phyloP scores from a whole-genome alignment of 2,329 filamentous ascomycete species.

The Anthostomella pinea region DNA sequence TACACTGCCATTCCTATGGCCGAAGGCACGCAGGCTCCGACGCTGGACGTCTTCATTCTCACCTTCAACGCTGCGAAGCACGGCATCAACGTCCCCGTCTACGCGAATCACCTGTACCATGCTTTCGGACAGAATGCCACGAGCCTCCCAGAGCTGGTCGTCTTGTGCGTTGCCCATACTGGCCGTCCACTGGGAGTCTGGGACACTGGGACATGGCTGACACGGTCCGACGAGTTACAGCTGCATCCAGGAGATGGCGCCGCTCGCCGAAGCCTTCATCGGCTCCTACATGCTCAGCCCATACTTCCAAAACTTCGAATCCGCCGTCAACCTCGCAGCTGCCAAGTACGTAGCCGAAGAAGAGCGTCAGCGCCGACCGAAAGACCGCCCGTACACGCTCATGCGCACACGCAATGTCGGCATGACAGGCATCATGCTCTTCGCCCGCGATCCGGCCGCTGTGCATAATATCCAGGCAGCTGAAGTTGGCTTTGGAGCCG shows the following conservation, averaged over 20 bases:
- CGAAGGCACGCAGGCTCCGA: conserved; percentile 36
- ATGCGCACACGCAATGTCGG: conserved; percentile 73
- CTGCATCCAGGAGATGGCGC: conserved; percentile 89
- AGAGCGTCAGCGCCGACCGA: conserved; percentile 15
- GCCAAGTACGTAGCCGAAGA: conserved; percentile 34
- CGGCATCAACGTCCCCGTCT: conserved; percentile 64
- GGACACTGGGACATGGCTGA: conserved; percentile 2
- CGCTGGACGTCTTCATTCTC: conserved; percentile 71
- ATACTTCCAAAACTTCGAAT: conserved; percentile 70
- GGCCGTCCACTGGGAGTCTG: too few species aligned
- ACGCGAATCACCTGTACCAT: conserved; percentile 67
- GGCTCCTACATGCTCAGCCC: conserved; percentile 75
- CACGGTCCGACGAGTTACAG: conserved; percentile 33
- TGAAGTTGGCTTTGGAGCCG: conserved; percentile 78
- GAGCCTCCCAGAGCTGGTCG: conserved; percentile 52
- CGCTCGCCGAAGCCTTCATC: conserved; percentile 79
- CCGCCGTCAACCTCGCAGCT: conserved; percentile 70
- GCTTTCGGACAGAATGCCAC: conserved; percentile 50
- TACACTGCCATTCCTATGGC: too few species aligned
- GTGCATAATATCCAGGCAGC: conserved; percentile 70
- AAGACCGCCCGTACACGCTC: conserved; percentile 59
- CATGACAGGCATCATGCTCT: conserved; percentile 87
- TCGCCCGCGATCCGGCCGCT: conserved; percentile 62
- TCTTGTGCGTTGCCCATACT: conserved; percentile 51
- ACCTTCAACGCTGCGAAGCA: conserved; percentile 87